Conservation (phyloP, 139 green algal species). For the Picochlorum sp. region DNA sequence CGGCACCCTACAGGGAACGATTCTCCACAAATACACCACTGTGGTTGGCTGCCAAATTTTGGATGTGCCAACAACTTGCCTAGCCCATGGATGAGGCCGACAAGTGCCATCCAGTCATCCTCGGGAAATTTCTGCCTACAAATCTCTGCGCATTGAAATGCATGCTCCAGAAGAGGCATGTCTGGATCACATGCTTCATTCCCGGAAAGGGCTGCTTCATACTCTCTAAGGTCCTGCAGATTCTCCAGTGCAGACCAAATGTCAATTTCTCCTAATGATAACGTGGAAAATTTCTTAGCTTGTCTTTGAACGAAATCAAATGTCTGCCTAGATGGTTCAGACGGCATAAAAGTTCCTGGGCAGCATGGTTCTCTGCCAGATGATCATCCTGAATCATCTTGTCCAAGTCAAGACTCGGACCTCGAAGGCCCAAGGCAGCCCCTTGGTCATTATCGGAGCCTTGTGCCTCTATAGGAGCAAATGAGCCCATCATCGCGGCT, state of each 20-base stretch:
- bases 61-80: slow-evolving; percentile 78
- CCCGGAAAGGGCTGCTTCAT: slow-evolving; percentile 55
- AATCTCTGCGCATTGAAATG: slow-evolving; percentile 57
- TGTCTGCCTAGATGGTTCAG: slow-evolving; percentile 76
- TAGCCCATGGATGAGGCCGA: slow-evolving; percentile 69
- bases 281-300: slow-evolving; percentile 20
- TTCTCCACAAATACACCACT: slow-evolving; percentile 80
- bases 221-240: slow-evolving; percentile 60
- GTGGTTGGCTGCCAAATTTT: slow-evolving; percentile 59
- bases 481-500: too few species aligned
- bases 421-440: too few species aligned
- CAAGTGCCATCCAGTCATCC: slow-evolving; percentile 71
- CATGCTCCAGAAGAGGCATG: slow-evolving; percentile 63
- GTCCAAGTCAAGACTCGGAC: neutral
- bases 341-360: slow-evolving; percentile 67
- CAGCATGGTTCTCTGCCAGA: slow-evolving; percentile 44
- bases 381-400: slow-evolving; percentile 7
- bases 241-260: slow-evolving; percentile 66
- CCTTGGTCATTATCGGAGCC: too few species aligned
- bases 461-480: too few species aligned
- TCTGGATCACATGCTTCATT: slow-evolving; percentile 34
- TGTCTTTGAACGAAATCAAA: slow-evolving; percentile 72
- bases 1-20: slow-evolving; percentile 78
- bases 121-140: slow-evolving; percentile 60
- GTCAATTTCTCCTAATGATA: slow-evolving; percentile 49